Conservation (phyloP, 208 protist genomes). For the Naegleria lovaniensis region DNA sequence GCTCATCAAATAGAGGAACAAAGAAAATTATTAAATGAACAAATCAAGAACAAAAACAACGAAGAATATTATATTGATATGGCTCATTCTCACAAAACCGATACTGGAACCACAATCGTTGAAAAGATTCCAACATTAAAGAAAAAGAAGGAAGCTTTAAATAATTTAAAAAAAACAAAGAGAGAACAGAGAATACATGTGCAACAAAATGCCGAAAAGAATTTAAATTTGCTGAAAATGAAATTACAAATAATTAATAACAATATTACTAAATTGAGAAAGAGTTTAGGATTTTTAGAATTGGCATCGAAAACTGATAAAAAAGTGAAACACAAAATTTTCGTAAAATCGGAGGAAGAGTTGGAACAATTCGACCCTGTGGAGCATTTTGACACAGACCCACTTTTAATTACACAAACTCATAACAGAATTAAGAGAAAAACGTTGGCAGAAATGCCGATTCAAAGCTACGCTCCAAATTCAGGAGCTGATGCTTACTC, state of each 20-base stretch:
- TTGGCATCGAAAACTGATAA: background rate
- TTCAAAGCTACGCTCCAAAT: background rate
- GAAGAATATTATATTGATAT: slow-evolving; percentile 21
- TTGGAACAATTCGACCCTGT: background rate
- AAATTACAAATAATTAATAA: background rate
- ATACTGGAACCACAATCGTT: background rate
- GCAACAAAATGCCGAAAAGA: background rate
- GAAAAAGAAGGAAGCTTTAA: background rate
- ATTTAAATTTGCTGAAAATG: background rate
- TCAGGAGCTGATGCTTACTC: background rate
- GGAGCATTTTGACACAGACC: slow-evolving; percentile 4
- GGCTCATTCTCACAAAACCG: background rate
- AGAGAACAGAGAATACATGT: background rate
- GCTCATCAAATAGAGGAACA: background rate
- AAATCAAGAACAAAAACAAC: background rate
- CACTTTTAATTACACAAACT: background rate
- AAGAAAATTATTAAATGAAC: background rate
- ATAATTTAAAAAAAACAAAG: background rate
- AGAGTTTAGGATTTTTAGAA: background rate
- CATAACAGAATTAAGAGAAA: background rate
- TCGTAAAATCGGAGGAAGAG: background rate
- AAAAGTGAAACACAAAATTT: background rate
- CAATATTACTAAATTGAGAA: slow-evolving; percentile 20
- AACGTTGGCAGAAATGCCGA: background rate
- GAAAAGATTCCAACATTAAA: background rate